phyloP scores from a whole-genome alignment of 352 stramenopile genomes.

The Lagenidium giganteum region DNA sequence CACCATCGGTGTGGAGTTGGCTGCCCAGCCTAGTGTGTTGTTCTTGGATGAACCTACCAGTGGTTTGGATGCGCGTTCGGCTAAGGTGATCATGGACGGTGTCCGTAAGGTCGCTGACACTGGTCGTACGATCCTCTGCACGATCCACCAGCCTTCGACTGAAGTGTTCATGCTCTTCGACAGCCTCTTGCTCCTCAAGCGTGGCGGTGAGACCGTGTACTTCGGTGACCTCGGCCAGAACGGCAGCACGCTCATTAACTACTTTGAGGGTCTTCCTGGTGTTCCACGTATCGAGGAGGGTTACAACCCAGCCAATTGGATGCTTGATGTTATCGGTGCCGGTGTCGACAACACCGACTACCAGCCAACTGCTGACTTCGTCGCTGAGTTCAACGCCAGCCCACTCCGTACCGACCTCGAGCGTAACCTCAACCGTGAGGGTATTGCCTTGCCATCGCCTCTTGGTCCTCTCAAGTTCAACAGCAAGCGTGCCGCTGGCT shows the following conservation, averaged over 20 bases:
- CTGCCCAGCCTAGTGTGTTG: constrained; percentile 58
- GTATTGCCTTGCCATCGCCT: constrained; percentile 3
- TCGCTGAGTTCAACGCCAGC: constrained; percentile 11
- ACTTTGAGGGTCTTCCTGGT: constrained; percentile 30
- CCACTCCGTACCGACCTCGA: constrained; percentile 1
- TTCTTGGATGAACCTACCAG: constrained; percentile 65
- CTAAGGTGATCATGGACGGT: constrained; percentile 17
- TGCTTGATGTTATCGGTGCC: constrained; percentile 18
- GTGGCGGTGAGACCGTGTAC: constrained; percentile 28
- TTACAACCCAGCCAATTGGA: constrained; percentile 36
- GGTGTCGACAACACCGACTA: constrained; percentile 6
- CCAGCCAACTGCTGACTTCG: constrained; percentile 5
- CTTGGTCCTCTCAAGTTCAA: constrained; percentile 12
- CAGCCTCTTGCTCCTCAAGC: constrained; percentile 58
- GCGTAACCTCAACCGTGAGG: constrained; percentile 5
- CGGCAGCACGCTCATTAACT: constrained; percentile 12
- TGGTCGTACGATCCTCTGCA: constrained; percentile 69
- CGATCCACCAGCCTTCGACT: constrained; percentile 84
- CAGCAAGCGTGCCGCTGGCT: constrained; percentile 13
- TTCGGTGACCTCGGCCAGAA: constrained; percentile 23
- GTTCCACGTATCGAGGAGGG: constrained; percentile 31
- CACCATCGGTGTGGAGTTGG: constrained; percentile 41
- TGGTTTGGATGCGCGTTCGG: constrained; percentile 38
- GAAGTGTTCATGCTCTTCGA: constrained; percentile 83
- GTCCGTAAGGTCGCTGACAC: constrained; percentile 67